phyloP scores from a whole-genome alignment of 352 stramenopile species.

The Pilasporangium apinafurcum region DNA sequence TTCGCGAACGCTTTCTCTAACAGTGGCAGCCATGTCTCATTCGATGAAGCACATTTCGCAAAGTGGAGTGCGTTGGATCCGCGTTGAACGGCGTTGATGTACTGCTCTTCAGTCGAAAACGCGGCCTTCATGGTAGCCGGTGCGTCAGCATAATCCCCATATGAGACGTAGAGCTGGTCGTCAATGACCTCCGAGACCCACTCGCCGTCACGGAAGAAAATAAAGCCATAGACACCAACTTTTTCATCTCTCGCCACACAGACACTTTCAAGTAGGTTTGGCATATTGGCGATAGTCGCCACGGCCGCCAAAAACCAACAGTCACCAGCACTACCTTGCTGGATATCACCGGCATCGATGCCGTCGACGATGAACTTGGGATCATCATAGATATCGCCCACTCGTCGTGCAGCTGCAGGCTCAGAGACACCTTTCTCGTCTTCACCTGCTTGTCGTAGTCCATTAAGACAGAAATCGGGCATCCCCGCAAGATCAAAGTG shows the following conservation, averaged over 20 bases:
- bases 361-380: slow-evolving; percentile 26
- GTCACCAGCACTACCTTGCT: slow-evolving; percentile 57
- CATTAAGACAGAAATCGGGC: slow-evolving; percentile 13
- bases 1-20: too few species aligned
- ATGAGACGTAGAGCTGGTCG: slow-evolving; percentile 14
- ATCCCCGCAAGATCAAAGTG: slow-evolving; percentile 19
- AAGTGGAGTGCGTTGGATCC: too few species aligned
- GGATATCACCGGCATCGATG: slow-evolving; percentile 51
- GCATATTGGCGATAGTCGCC: slow-evolving; percentile 54
- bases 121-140: too few species aligned
- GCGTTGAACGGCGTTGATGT: too few species aligned
- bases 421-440: slow-evolving; percentile 6
- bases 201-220: slow-evolving; percentile 13
- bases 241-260: slow-evolving; percentile 10
- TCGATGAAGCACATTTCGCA: too few species aligned
- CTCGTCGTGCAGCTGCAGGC: slow-evolving; percentile 10
- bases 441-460: slow-evolving; percentile 5
- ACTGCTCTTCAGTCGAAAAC: too few species aligned
- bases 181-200: slow-evolving; percentile 10
- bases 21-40: too few species aligned
- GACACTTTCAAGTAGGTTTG: slow-evolving; percentile 44
- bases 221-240: slow-evolving; percentile 13
- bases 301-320: slow-evolving; percentile 73
- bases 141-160: too few species aligned
- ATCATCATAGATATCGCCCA: slow-evolving; percentile 24